phyloP scores from a whole-genome alignment of 768 basidiomycete species.

The Lanmaoa pseudosensibilis region DNA sequence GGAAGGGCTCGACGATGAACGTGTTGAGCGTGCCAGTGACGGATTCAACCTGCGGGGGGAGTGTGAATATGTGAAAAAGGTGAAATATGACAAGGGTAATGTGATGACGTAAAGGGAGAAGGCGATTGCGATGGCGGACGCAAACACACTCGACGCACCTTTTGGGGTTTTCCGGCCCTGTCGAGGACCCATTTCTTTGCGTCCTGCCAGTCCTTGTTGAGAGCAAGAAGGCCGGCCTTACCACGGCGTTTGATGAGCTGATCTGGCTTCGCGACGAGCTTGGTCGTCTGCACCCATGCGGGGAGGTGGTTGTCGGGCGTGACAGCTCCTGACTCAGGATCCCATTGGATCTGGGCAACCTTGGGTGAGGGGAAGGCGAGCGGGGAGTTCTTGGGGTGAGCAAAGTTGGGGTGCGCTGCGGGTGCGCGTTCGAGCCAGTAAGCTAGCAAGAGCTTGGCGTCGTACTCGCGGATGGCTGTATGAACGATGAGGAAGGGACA shows the following conservation, averaged over 20 bases:
- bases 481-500: slow-evolving; percentile 2
- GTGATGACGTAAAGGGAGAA: slow-evolving; percentile 22
- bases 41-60: slow-evolving; percentile 70
- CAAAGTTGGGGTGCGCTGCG: slow-evolving; percentile 63
- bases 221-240: slow-evolving; percentile 91
- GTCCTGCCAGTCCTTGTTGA: slow-evolving; percentile 92
- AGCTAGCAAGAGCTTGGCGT: slow-evolving; percentile 95
- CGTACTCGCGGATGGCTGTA: slow-evolving; percentile 91
- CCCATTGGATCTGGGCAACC: slow-evolving; percentile 90
- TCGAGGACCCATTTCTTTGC: slow-evolving; percentile 85
- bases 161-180: slow-evolving; percentile 89
- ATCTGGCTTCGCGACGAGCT: slow-evolving; percentile 96
- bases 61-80: slow-evolving; percentile 16
- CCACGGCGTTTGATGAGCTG: slow-evolving; percentile 99
- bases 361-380: slow-evolving; percentile 63
- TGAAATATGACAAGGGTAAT: slow-evolving; percentile 16
- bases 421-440: slow-evolving; percentile 97
- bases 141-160: slow-evolving; percentile 40
- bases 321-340: slow-evolving; percentile 61
- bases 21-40: slow-evolving; percentile 94
- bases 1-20: slow-evolving; percentile 99
- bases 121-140: slow-evolving; percentile 9
- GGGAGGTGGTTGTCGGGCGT: slow-evolving; percentile 64
- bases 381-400: slow-evolving; percentile 40
- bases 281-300: slow-evolving; percentile 76